Evolutionary conservation across 495 filamentous ascomycete genomes (phyloP).

Genomic region (Oidiodendron maius): DNA sequence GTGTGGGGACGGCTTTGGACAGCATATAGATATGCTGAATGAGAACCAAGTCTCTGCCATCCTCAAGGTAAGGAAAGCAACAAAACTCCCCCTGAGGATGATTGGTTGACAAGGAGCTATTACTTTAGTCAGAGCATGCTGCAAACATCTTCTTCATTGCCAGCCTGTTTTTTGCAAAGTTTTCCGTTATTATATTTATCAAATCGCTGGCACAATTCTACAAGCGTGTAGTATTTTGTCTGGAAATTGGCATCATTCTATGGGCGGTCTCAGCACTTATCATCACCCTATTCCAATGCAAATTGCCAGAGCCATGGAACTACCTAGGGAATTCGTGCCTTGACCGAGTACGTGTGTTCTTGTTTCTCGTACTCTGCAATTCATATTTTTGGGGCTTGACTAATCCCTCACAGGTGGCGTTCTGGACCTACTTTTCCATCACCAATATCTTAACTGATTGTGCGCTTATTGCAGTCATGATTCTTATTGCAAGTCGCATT

Average conservation of each 20-base stretch:
- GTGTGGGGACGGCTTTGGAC: not conserved
- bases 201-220: not conserved
- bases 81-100: not conserved
- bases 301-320: slow-evolving; percentile 22
- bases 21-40: not conserved
- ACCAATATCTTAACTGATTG: slow-evolving; percentile 14
- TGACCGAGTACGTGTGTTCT: slow-evolving; percentile 14
- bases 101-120: no score
- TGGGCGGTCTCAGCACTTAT: slow-evolving; percentile 18
- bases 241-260: slow-evolving; percentile 12
- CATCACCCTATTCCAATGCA: slow-evolving; percentile 23
- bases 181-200: slow-evolving; percentile 1
- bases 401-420: not conserved
- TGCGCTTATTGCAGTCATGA: slow-evolving; percentile 8
- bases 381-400: not conserved
- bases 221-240: not conserved
- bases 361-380: not conserved
- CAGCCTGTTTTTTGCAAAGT: slow-evolving; percentile 10
- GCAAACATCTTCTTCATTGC: slow-evolving; percentile 6
- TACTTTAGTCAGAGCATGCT: slow-evolving; percentile 1
- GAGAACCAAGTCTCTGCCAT: not conserved
- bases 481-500: slow-evolving; percentile 7
- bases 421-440: slow-evolving; percentile 8
- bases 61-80: not conserved
- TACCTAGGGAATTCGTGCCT: slow-evolving; percentile 20